Percentiles rank a stretch among this genome's conserved stretches.
These are phyloP conservation scores for Triglochin maritima DNA, from an alignment of 106 monocot genomes.

Conservation along the genomic window DNA sequence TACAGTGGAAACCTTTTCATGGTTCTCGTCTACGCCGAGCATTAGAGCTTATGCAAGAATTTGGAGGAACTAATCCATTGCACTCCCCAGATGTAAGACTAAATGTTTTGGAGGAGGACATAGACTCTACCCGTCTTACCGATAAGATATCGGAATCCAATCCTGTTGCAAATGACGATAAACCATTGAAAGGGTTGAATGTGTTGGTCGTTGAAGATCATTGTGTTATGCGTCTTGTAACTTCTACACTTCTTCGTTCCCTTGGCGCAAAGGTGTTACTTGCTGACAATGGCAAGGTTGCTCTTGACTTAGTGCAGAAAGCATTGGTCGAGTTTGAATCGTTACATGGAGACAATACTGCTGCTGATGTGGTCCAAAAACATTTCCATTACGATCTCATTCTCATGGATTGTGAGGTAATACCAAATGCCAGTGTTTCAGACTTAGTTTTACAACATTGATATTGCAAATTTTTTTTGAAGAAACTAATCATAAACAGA, in stretches of 20 bases:
- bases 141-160: no score
- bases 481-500: no score
- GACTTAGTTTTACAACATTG: background rate
- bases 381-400: constrained; percentile 36
- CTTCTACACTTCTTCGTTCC: constrained; percentile 13
- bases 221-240: constrained; percentile 15
- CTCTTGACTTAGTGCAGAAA: constrained; percentile 31
- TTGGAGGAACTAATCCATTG: constrained; percentile 13
- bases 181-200: constrained; percentile 33
- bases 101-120: no score
- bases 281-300: constrained; percentile 51
- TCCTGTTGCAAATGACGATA: constrained; percentile 1
- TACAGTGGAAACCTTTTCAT: constrained; percentile 59
- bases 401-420: constrained; percentile 70
- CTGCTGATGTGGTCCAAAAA: background rate
- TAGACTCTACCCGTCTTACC: no score
- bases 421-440: background rate
- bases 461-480: background rate
- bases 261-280: constrained; percentile 45
- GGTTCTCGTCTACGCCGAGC: constrained; percentile 52
- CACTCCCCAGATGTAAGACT: no score
- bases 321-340: constrained; percentile 7
- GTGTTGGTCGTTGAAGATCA: constrained; percentile 64
- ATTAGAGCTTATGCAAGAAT: constrained; percentile 32
- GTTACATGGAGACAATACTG: background rate